These are phyloP conservation scores for Mycena rebaudengoi DNA, from an alignment of 768 basidiomycete species.

Conservation along the genomic window DNA sequence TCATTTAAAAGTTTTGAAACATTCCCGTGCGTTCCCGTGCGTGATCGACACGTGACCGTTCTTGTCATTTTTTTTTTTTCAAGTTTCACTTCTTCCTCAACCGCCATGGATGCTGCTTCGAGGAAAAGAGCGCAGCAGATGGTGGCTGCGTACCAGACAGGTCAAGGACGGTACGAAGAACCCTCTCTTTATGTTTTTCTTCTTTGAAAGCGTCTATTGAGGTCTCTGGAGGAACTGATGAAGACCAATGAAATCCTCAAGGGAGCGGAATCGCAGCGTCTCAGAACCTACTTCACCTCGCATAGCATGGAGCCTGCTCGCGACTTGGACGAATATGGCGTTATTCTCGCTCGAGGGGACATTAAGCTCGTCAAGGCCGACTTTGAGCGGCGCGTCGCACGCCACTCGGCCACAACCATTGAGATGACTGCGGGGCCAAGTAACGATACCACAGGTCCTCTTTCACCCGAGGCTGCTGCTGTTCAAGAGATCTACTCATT, in stretches of 20 bases:
- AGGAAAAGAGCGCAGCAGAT: too few relatives aligned
- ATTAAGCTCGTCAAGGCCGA: conserved; percentile 36
- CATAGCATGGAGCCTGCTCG: conserved; percentile 44
- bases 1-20: too few relatives aligned
- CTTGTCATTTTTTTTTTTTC: too few relatives aligned
- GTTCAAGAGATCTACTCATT: conserved; percentile 41
- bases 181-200: too few relatives aligned
- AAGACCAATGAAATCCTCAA: conserved; percentile 41
- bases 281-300: conserved; percentile 44
- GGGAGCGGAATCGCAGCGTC: conserved; percentile 48
- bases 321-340: conserved; percentile 46
- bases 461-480: conserved; percentile 26
- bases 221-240: too few relatives aligned
- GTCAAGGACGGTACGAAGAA: too few relatives aligned
- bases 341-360: conserved; percentile 35
- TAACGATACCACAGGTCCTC: neutral
- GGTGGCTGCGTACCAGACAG: too few relatives aligned
- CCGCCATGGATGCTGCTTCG: too few relatives aligned
- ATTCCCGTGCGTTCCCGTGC: too few relatives aligned
- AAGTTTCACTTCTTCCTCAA: too few relatives aligned
- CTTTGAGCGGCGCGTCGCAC: conserved; percentile 31
- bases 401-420: neutral
- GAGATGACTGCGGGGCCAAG: neutral
- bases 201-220: too few relatives aligned
- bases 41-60: too few relatives aligned